Evolutionary conservation across 768 basidiomycete genomes (phyloP).

Genomic region (Tephrocybe sp.): DNA sequence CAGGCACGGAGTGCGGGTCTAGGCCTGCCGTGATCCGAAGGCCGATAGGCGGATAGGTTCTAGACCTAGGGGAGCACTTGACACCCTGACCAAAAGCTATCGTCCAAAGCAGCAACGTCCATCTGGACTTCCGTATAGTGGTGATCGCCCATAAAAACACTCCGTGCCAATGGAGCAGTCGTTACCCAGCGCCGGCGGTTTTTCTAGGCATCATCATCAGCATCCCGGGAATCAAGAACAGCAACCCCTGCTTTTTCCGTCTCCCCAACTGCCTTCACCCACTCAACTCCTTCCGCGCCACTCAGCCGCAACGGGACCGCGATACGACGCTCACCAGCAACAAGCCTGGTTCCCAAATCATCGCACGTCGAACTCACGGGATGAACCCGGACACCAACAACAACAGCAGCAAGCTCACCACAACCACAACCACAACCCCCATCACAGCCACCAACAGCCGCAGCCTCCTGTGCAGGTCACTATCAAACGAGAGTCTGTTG

Average conservation of each 20-base stretch:
- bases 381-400: constrained; percentile 31
- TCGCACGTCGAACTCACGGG: constrained; percentile 33
- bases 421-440: constrained; percentile 12
- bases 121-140: not conserved
- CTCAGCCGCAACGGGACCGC: not conserved
- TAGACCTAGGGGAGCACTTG: not conserved
- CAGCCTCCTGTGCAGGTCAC: constrained; percentile 20
- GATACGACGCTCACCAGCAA: constrained; percentile 9
- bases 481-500: constrained; percentile 24
- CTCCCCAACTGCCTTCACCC: constrained; percentile 21
- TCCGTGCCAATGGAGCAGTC: constrained; percentile 12
- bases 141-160: constrained; percentile 3
- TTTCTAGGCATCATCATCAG: constrained; percentile 11
- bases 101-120: not conserved
- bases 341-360: constrained; percentile 23
- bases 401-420: too few relatives aligned
- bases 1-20: constrained; percentile 2
- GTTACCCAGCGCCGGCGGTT: constrained; percentile 5
- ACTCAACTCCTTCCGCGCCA: constrained; percentile 18
- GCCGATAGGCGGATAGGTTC: not conserved
- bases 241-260: constrained; percentile 18
- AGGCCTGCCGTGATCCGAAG: not conserved
- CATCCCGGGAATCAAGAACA: constrained; percentile 2
- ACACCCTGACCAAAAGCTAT: not conserved
- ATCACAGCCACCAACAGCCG: constrained; percentile 14